Evolutionary conservation across 2,329 filamentous ascomycete species (phyloP), one percentile per base, ranked within the genome.

Genomic region (Neofusicoccum sp.): DNA sequence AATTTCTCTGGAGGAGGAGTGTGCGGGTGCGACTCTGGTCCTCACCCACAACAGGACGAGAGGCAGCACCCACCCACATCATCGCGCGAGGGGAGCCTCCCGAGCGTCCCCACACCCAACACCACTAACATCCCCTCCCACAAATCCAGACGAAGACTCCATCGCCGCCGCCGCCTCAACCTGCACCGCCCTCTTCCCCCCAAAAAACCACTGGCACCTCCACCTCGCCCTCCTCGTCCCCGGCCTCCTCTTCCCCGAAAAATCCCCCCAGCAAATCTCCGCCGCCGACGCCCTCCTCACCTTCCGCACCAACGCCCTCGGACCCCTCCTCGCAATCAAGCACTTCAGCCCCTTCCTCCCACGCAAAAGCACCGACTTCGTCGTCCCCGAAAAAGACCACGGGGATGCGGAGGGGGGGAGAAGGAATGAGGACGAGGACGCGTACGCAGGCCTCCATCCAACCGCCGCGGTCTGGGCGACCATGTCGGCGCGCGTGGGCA

Each of bases 401-500:
- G n/a, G n/a, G n/a, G n/a, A n/a, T n/a, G n/a, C n/a, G n/a, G n/a
- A n/a, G n/a, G n/a, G n/a, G n/a, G n/a, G n/a, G n/a, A n/a, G n/a
- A n/a, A n/a, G n/a, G 62, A 60, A 1, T 40, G 58, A 30, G 12
- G 58, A 64, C 6, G 57, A 63, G 3, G 61, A 64, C 24, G 36
- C 63, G 0, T 71, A 71, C 44, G 51, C 66, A 31, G 68, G 71
- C 20, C 66, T 76, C 0, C 77, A 89, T 0, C 1, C 11, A 1
- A 61, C 66, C 0, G 79, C 83, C 59, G 85, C 89, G 0, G 83
- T 87, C 2, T 90, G 88, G 80, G 82, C 88, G n/a, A 84, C 84
- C 69, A 89, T 92, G 86, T 88, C 88, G 5, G 91, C 90, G 1
- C 85, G 91, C 44, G 89, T 96, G 0, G 90, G 90, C 8, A 88